Base-by-base conservation (phyloP, 1,284 basidiomycete species). In the Apiotrichum veenhuisii region DNA sequence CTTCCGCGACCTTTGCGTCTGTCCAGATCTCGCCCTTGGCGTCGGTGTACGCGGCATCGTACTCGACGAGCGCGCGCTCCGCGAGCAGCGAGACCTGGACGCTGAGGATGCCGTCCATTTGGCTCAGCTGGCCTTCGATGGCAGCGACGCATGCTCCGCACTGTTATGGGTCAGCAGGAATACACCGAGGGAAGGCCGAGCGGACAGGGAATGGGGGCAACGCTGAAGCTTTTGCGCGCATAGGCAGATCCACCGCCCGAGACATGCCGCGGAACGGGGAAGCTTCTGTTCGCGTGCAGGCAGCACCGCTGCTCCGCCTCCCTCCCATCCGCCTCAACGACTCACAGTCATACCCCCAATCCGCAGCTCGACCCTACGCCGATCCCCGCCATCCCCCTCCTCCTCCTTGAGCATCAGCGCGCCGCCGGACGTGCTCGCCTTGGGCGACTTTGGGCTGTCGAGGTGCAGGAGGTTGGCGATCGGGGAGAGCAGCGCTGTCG, bases 61-160 rank as follows among this genome's bases (percentile, higher is more conserved):
- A 98, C 70, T 92, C 89, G 64, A 99, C 81, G 34, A 91, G 83
- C 3, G 88, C 95, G 26, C 92, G 86, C 76, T 99, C 95, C 12
- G 96, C 89, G 26, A 99, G 83, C 20, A 99, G 81, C 17, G 95
- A 94, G 23, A 99, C 93, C 70, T 92, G 91, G 58, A 97, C 80
- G 9, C 86, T 89, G 57, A 85, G 76, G 55, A 99, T 94, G 23
- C 96, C 96, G 22, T 84, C 78, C 74, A 95, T 89, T 14, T 81
- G 80, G 59, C 86, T 81, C n/a, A 99, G 82, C 80, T 90, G 89
- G 23, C 85, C 83, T 74, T 99, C 96, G 64, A 98, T 98, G n/a
- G 91, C 86, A 1, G 78, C 78, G 5, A 80, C 79, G 56, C 78
- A 80, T 8, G 79, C 78, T 5, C 79, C 78, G 58, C 77, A 80